Percentiles rank a stretch among this genome's conserved stretches.
phyloP scores from a whole-genome alignment of 108 stramenopile genomes.

The Nitzschia palea region DNA sequence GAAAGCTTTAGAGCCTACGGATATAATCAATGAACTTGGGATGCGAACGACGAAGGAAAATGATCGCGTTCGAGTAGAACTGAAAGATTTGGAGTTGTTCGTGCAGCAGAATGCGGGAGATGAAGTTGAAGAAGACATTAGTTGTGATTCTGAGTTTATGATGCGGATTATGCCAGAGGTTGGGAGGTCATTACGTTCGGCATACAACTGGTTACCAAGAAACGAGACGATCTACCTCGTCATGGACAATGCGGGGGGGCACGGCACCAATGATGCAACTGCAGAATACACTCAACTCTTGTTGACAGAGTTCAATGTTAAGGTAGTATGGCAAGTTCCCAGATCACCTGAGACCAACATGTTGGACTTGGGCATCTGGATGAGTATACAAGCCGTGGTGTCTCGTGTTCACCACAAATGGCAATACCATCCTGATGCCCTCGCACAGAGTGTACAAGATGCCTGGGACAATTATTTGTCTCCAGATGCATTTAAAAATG shows the following conservation, averaged over 20 bases:
- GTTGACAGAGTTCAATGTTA: slow-evolving; percentile 17
- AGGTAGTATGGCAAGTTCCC: slow-evolving; percentile 18
- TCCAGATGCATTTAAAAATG: too few species aligned
- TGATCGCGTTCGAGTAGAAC: too few species aligned
- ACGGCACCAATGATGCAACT: slow-evolving; percentile 18
- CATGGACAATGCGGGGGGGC: slow-evolving; percentile 39
- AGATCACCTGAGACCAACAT: slow-evolving; percentile 28
- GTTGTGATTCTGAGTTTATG: slow-evolving; percentile 30
- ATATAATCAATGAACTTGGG: slow-evolving; percentile 5
- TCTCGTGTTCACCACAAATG: not conserved
- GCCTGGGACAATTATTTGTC: too few species aligned
- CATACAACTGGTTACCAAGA: slow-evolving; percentile 13
- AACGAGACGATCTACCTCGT: slow-evolving; percentile 7
- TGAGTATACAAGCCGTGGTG: slow-evolving; percentile 4
- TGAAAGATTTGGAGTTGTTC: slow-evolving; percentile 10
- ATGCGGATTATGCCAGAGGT: slow-evolving; percentile 15
- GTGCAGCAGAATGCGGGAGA: slow-evolving; percentile 20
- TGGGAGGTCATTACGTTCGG: slow-evolving; percentile 9
- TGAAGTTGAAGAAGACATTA: slow-evolving; percentile 20
- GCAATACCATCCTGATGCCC: not conserved
- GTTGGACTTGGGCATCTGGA: slow-evolving; percentile 36
- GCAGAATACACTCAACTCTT: slow-evolving; percentile 1
- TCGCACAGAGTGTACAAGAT: not conserved
- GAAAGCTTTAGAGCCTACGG: too few species aligned
- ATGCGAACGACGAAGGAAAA: too few species aligned